These are phyloP conservation scores for Rhazya stricta DNA, from an alignment of 257 asterid genomes.

Conservation along the genomic window DNA sequence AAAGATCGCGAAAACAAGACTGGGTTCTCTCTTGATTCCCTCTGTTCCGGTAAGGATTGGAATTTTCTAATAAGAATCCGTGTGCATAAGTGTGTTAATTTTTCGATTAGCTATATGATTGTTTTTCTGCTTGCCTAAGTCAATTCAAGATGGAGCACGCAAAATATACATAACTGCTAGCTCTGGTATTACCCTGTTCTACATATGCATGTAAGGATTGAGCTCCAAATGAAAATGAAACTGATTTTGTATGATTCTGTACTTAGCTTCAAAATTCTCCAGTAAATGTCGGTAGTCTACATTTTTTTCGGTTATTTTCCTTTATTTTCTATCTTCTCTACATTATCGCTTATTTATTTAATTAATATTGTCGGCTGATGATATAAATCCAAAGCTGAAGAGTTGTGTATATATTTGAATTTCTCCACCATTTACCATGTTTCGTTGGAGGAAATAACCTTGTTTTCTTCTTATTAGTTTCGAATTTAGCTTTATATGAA, in stretches of 20 bases:
- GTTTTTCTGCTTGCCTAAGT: neutral
- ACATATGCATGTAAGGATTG: neutral
- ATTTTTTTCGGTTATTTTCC: neutral
- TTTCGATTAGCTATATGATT: neutral
- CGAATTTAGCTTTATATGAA: too few species aligned
- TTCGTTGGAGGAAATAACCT: too few species aligned
- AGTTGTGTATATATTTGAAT: too few species aligned
- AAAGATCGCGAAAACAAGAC: conserved; percentile 15
- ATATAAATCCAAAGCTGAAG: too few species aligned
- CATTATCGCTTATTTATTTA: neutral
- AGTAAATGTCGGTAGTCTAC: neutral
- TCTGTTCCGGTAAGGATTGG: conserved; percentile 54
- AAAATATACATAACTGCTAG: neutral
- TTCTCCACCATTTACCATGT: too few species aligned
- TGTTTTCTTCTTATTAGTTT: too few species aligned
- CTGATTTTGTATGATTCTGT: neutral
- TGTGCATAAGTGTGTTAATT: neutral
- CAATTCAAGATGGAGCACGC: neutral
- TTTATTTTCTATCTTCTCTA: too few species aligned
- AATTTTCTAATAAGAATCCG: neutral
- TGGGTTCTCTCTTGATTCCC: conserved; percentile 36
- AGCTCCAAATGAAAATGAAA: too few species aligned
- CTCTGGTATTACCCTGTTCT: neutral
- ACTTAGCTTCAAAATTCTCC: neutral
- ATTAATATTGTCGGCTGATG: too few species aligned